Evolutionary conservation across 1,284 basidiomycete species (phyloP).

Genomic region (Puccinia triticina): DNA sequence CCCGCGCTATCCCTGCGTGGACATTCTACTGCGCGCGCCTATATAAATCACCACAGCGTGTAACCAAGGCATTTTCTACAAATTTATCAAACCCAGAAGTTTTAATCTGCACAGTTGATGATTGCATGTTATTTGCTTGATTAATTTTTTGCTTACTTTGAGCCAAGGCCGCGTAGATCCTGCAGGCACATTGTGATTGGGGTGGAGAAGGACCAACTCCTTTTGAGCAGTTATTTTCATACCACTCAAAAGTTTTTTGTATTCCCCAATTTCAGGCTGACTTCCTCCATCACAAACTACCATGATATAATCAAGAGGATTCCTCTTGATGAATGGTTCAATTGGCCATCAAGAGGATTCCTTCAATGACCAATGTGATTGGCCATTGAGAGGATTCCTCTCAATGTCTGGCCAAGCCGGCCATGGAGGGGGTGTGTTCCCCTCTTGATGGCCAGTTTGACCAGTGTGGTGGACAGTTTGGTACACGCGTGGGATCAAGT

Average conservation of each 20-base stretch:
- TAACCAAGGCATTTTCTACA: conserved; percentile 86
- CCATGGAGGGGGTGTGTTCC: too few relatives aligned
- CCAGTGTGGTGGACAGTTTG: too few relatives aligned
- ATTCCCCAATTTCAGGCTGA: conserved; percentile 65
- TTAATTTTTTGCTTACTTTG: conserved; percentile 67
- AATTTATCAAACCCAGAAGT: neutral
- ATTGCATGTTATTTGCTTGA: neutral
- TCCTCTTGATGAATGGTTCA: too few relatives aligned
- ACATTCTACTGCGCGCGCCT: too few relatives aligned
- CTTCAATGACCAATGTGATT: too few relatives aligned
- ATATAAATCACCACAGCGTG: too few relatives aligned
- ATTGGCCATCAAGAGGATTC: too few relatives aligned
- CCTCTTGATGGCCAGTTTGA: too few relatives aligned
- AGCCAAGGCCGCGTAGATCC: conserved; percentile 96
- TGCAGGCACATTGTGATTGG: conserved; percentile 82
- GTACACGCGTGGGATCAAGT: too few relatives aligned
- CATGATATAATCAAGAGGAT: conserved; percentile 92
- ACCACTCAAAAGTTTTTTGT: conserved; percentile 82
- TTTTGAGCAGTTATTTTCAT: conserved; percentile 97
- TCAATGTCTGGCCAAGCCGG: too few relatives aligned
- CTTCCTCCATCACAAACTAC: conserved; percentile 84
- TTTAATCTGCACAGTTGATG: neutral
- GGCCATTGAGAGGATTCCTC: too few relatives aligned
- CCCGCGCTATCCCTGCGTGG: too few relatives aligned
- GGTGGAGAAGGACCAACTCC: conserved; percentile 90